Conservation (phyloP, 192 early-diverging fungal genomes). For the Backusella liffmaniae region DNA sequence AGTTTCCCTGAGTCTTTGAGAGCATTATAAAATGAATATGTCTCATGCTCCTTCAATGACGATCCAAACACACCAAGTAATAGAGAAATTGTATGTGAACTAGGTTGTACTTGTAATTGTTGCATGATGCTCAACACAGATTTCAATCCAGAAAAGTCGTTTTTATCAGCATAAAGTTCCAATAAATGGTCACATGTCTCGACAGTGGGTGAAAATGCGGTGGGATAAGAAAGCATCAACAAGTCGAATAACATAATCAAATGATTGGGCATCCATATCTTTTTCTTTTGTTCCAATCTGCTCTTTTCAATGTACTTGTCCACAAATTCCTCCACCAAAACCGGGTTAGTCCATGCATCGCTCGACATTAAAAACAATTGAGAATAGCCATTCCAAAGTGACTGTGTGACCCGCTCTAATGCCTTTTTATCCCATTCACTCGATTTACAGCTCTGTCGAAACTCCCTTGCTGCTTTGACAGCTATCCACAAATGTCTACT, state of each 20-base stretch:
- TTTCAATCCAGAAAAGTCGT: conserved; percentile 5
- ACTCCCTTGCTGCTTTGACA: background rate
- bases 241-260: background rate
- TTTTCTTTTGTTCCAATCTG: background rate
- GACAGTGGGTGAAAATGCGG: background rate
- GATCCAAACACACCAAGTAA: background rate
- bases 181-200: conserved; percentile 3
- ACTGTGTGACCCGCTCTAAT: background rate
- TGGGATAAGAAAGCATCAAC: background rate
- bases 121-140: background rate
- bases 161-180: background rate
- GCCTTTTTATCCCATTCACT: conserved; percentile 1
- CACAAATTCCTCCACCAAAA: background rate
- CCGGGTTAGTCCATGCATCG: background rate
- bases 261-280: background rate
- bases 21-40: background rate
- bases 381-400: background rate
- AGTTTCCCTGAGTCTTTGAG: background rate
- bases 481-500: background rate
- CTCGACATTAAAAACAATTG: background rate
- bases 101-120: background rate
- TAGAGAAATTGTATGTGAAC: background rate
- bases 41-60: background rate
- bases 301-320: conserved; percentile 1
- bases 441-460: background rate